A percentile compares a stretch with the other conserved stretches of the same genome.
Evolutionary conservation across 2,329 filamentous ascomycete species (phyloP).

Genomic region (Tolypocladium sp.): DNA sequence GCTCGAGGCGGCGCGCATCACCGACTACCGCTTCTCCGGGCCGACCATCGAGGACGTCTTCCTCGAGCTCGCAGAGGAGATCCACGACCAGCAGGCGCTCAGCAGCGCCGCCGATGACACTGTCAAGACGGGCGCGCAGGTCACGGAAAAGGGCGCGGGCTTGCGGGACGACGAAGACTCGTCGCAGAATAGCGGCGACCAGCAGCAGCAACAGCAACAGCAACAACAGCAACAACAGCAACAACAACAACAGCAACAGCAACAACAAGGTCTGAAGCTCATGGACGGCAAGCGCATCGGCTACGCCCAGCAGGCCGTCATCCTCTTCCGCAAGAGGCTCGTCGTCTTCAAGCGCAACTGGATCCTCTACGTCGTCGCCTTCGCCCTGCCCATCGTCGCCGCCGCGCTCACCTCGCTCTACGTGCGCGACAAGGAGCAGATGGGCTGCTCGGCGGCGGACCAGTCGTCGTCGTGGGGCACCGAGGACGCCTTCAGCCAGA

Average conservation of each 20-base stretch:
- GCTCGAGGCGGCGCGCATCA: slow-evolving; percentile 57
- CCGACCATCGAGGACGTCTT: slow-evolving; percentile 94
- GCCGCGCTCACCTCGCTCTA: slow-evolving; percentile 74
- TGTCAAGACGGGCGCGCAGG: slow-evolving; percentile 11
- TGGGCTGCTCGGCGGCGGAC: slow-evolving; percentile 41
- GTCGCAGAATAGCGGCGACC: slow-evolving; percentile 13
- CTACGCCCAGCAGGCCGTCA: slow-evolving; percentile 59
- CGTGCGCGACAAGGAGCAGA: slow-evolving; percentile 45
- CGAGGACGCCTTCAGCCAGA: slow-evolving; percentile 28
- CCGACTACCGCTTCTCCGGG: slow-evolving; percentile 76
- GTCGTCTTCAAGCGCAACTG: slow-evolving; percentile 72
- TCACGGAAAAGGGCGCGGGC: slow-evolving; percentile 7
- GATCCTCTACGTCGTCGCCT: slow-evolving; percentile 64
- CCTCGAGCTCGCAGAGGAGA: slow-evolving; percentile 74
- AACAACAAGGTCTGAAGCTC: slow-evolving; percentile 37
- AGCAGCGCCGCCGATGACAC: slow-evolving; percentile 11
- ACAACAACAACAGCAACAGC: too few species aligned
- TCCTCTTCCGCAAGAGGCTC: slow-evolving; percentile 69
- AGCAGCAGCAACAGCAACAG: slow-evolving; percentile 6
- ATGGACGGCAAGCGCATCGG: slow-evolving; percentile 61
- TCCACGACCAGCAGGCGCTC: slow-evolving; percentile 42
- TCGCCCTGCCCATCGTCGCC: slow-evolving; percentile 70
- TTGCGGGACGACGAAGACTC: slow-evolving; percentile 4
- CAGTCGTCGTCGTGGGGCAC: slow-evolving; percentile 31
- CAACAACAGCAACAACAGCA: too few species aligned